These are phyloP conservation scores for Ceratopteris richardii DNA, from an alignment of 75 land plant species.

Conservation along the genomic window DNA sequence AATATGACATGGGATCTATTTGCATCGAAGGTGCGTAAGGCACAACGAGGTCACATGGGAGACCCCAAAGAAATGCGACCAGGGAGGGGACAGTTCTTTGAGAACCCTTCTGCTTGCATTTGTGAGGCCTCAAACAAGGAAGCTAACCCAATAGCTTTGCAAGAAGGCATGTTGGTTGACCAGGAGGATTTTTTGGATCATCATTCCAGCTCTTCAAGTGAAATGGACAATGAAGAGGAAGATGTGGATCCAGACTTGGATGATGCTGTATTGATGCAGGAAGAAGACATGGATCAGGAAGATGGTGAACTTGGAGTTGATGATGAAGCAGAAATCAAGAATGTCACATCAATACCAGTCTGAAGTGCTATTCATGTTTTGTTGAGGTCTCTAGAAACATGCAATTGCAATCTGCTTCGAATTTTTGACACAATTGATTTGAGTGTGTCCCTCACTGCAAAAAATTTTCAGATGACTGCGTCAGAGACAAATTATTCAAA, in stretches of 20 bases:
- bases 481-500: too few relatives aligned
- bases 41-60: conserved; percentile 87
- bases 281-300: conserved; percentile 9
- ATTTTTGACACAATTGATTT: too few relatives aligned
- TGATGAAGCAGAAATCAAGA: conserved; percentile 1
- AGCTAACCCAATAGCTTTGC: conserved; percentile 4
- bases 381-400: too few relatives aligned
- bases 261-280: conserved; percentile 26
- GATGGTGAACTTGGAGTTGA: conserved; percentile 1
- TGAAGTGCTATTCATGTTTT: neutral
- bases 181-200: conserved; percentile 2
- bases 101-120: conserved; percentile 71
- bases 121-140: conserved; percentile 46
- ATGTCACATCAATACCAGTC: neutral
- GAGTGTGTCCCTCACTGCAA: too few relatives aligned
- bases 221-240: conserved; percentile 15
- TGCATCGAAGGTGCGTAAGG: conserved; percentile 44
- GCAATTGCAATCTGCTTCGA: too few relatives aligned
- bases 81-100: conserved; percentile 85
- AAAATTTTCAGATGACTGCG: too few relatives aligned
- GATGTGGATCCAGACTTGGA: conserved; percentile 27
- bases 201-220: conserved; percentile 5
- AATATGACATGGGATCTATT: conserved; percentile 74
- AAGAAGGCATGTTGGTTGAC: conserved; percentile 6
- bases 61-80: conserved; percentile 79